Percentiles rank a stretch among this genome's conserved stretches.
These are phyloP conservation scores for Phycomyces blakesleeanus DNA, from an alignment of 192 early-diverging fungal species.

Conservation along the genomic window DNA sequence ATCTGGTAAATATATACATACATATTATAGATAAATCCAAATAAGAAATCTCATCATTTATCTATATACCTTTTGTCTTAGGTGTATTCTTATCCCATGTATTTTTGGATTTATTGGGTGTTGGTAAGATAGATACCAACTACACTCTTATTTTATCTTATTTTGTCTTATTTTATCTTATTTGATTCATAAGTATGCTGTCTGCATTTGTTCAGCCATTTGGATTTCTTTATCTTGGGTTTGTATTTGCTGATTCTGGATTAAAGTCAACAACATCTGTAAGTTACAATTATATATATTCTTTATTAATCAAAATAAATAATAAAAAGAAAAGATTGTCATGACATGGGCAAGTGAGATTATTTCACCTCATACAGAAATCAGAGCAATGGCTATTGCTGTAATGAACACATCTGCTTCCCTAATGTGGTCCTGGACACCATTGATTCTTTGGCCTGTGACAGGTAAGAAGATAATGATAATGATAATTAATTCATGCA, in stretches of 20 bases:
- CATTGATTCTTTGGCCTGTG: conserved; percentile 36
- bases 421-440: conserved; percentile 21
- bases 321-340: conserved; percentile 28
- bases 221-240: conserved; percentile 26
- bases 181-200: no score
- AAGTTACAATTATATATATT: no score
- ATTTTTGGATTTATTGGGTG: conserved; percentile 29
- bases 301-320: no score
- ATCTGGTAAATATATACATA: conserved; percentile 18
- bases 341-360: conserved; percentile 41
- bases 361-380: conserved; percentile 24
- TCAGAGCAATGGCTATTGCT: conserved; percentile 33
- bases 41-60: no score
- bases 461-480: conserved; percentile 18
- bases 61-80: no score
- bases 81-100: conserved; percentile 33
- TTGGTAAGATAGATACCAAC: no score
- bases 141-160: no score
- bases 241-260: conserved; percentile 30
- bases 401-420: conserved; percentile 31
- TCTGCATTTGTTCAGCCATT: conserved; percentile 36
- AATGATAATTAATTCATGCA: no score
- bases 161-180: no score
- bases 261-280: conserved; percentile 25
- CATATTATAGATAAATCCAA: not conserved